phyloP scores from a whole-genome alignment of 192 early-diverging fungal species.

The Coemansia sp. region DNA sequence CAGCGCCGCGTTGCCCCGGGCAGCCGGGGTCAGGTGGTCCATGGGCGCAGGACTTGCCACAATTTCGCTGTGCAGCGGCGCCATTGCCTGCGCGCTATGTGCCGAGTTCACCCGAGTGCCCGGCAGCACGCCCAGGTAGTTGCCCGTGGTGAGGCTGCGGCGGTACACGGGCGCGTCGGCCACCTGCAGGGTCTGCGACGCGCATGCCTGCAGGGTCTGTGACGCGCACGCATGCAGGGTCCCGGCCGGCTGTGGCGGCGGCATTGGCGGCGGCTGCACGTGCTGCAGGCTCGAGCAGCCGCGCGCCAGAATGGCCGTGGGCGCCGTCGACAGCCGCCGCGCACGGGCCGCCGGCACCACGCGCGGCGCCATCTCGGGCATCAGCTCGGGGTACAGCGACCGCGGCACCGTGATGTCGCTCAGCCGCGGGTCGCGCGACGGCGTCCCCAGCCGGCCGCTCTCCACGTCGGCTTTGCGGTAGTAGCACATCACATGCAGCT shows the following conservation, averaged over 20 bases:
- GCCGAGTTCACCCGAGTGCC: neutral
- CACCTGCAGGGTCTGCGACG: too few species aligned
- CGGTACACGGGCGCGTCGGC: neutral
- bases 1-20: neutral
- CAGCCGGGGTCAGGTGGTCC: neutral
- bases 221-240: too few species aligned
- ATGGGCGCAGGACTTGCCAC: neutral
- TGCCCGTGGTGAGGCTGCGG: neutral
- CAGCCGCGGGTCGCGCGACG: constrained; percentile 60
- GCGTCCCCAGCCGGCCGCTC: constrained; percentile 54
- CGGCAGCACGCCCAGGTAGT: neutral
- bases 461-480: constrained; percentile 69
- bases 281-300: constrained; percentile 5
- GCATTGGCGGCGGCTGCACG: neutral
- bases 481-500: constrained; percentile 83
- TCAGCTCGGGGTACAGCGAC: constrained; percentile 72
- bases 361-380: constrained; percentile 14
- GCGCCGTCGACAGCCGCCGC: neutral
- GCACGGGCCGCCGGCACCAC: neutral
- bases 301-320: neutral
- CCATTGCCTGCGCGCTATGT: neutral
- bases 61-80: neutral
- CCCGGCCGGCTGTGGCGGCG: too few species aligned
- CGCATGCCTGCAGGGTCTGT: too few species aligned
- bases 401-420: constrained; percentile 59